These are phyloP conservation scores for Hordeum vulgare DNA, from an alignment of 176 grass and related monocot species.

Conservation along the genomic window DNA sequence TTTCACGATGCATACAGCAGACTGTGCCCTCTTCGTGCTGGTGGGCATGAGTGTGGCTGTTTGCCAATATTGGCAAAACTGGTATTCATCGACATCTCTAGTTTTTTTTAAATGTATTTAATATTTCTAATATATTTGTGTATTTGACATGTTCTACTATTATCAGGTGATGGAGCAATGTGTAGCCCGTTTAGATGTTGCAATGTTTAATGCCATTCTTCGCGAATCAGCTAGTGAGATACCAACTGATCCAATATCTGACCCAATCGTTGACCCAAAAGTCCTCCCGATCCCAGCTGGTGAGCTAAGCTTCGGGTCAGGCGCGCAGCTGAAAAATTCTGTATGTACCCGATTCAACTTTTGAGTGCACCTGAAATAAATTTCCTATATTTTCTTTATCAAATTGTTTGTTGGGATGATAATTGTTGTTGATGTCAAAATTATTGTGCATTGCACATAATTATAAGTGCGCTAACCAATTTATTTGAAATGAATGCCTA, in stretches of 20 bases:
- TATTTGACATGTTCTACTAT: conserved; percentile 6
- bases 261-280: conserved; percentile 79
- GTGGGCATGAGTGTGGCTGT: conserved; percentile 80
- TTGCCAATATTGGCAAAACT: conserved; percentile 71
- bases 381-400: not conserved
- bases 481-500: conserved; percentile 25
- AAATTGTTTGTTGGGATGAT: not conserved
- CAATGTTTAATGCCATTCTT: conserved; percentile 98
- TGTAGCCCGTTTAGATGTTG: conserved; percentile 77
- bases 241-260: conserved; percentile 92
- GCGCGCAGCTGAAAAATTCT: conserved; percentile 89
- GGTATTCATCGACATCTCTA: conserved; percentile 45
- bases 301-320: conserved; percentile 93
- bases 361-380: conserved; percentile 9
- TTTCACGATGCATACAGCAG: conserved; percentile 70
- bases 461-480: conserved; percentile 3
- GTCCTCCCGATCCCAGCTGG: conserved; percentile 91
- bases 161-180: conserved; percentile 98
- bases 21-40: conserved; percentile 76
- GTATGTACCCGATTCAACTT: conserved; percentile 42
- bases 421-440: conserved; percentile 13
- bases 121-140: conserved; percentile 12
- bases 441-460: conserved; percentile 12
- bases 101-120: not conserved
- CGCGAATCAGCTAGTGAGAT: conserved; percentile 74